Evolutionary conservation across 176 grass and related monocot genomes (phyloP).

Genomic region (Oryza coarctata): DNA sequence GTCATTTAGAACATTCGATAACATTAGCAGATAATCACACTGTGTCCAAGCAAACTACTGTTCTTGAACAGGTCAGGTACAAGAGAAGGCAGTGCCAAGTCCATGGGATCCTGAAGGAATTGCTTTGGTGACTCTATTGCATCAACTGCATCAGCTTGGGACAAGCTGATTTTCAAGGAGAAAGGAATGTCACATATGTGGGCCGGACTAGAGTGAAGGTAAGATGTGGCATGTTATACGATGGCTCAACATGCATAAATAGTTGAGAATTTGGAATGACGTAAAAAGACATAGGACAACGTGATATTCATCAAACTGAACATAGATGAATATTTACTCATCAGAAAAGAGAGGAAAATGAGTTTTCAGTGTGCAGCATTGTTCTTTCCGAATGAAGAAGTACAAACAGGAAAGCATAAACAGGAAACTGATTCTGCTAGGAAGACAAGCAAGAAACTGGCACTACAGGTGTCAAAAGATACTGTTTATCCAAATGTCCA

Average conservation of each 20-base stretch:
- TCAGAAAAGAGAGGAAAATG: background rate
- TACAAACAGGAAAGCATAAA: background rate
- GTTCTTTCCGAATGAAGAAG: background rate
- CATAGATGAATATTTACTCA: background rate
- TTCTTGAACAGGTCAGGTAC: too few relatives aligned
- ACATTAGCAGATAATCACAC: too few relatives aligned
- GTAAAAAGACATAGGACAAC: background rate
- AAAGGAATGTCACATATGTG: too few relatives aligned
- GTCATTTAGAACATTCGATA: background rate
- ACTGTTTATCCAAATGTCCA: too few relatives aligned
- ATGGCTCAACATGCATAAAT: background rate
- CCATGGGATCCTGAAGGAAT: too few relatives aligned
- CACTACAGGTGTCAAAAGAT: background rate
- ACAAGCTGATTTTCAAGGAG: too few relatives aligned
- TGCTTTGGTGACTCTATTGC: too few relatives aligned
- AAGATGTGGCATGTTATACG: too few relatives aligned
- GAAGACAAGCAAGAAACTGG: background rate
- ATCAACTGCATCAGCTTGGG: too few relatives aligned
- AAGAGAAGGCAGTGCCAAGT: too few relatives aligned
- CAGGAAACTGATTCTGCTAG: background rate
- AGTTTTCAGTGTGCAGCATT: background rate
- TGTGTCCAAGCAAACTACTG: too few relatives aligned
- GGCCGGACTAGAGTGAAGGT: too few relatives aligned
- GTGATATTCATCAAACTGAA: constrained; percentile 1
- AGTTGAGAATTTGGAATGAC: background rate